These are phyloP conservation scores for Ceriops zippeliana DNA, from an alignment of 345 rosid genomes.

Conservation along the genomic window DNA sequence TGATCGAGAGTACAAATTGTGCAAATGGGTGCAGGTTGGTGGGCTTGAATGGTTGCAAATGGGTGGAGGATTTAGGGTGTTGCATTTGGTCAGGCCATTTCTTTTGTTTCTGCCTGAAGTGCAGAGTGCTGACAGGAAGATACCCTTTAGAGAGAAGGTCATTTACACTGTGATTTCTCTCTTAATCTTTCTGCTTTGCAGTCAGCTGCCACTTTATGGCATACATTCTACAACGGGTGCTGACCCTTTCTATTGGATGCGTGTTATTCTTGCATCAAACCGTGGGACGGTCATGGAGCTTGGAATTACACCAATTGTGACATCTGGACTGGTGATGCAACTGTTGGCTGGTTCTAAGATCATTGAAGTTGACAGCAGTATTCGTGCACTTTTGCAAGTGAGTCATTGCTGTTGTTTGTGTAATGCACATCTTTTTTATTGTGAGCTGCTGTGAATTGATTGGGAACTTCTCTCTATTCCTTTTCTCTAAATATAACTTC, in stretches of 20 bases:
- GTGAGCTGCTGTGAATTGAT: no score
- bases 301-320: constrained; percentile 70
- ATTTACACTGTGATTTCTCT: constrained; percentile 50
- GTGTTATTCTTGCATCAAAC: constrained; percentile 67
- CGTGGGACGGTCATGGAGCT: constrained; percentile 81
- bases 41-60: background rate
- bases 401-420: background rate
- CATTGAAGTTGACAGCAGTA: constrained; percentile 67
- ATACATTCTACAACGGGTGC: constrained; percentile 68
- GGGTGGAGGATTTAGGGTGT: constrained; percentile 26
- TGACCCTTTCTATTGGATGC: constrained; percentile 77
- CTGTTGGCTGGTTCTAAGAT: constrained; percentile 70
- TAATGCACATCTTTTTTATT: no score
- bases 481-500: no score
- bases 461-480: no score
- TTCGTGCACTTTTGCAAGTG: constrained; percentile 62
- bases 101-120: constrained; percentile 54
- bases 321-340: constrained; percentile 68
- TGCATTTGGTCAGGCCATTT: constrained; percentile 35
- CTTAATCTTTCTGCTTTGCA: constrained; percentile 64
- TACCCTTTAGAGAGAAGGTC: constrained; percentile 59
- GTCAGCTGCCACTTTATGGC: constrained; percentile 73
- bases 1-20: no score
- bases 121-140: constrained; percentile 61
- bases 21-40: no score